These are phyloP conservation scores for Mercurialis annua DNA, from an alignment of 345 rosid species.

Conservation along the genomic window DNA sequence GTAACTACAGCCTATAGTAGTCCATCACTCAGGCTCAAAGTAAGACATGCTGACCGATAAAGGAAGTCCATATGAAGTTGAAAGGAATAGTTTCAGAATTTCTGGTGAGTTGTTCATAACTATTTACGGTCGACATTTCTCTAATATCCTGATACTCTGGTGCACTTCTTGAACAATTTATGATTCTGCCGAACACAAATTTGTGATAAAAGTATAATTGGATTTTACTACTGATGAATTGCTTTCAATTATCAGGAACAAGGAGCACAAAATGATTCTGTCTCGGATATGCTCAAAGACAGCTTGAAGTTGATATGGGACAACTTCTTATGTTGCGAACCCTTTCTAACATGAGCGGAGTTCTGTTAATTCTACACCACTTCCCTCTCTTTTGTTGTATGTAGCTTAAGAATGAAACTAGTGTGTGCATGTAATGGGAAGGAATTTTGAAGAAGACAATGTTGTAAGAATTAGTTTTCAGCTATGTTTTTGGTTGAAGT, in stretches of 20 bases:
- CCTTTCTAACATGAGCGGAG: neutral
- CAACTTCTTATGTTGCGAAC: constrained; percentile 29
- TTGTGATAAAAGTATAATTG: neutral
- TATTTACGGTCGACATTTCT: neutral
- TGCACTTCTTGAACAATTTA: neutral
- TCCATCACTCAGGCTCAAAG: constrained; percentile 42
- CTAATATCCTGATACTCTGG: neutral
- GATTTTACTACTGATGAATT: neutral
- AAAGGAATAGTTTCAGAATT: constrained; percentile 43
- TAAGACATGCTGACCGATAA: constrained; percentile 55
- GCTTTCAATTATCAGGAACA: constrained; percentile 27
- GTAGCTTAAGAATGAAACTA: too few relatives aligned
- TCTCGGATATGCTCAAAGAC: constrained; percentile 34
- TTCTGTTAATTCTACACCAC: too few relatives aligned
- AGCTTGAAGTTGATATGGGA: constrained; percentile 41
- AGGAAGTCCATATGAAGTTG: constrained; percentile 43
- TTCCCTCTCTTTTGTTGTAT: too few relatives aligned
- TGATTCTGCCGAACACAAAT: neutral
- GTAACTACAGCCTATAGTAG: constrained; percentile 32
- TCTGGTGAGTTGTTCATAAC: constrained; percentile 18
- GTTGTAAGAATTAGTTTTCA: neutral
- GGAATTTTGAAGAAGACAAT: neutral
- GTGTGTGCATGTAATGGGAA: neutral
- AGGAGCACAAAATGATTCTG: constrained; percentile 15
- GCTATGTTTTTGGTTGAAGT: neutral